phyloP scores from a whole-genome alignment of 306 rosid species.

The Elaeagnus macrophylla region DNA sequence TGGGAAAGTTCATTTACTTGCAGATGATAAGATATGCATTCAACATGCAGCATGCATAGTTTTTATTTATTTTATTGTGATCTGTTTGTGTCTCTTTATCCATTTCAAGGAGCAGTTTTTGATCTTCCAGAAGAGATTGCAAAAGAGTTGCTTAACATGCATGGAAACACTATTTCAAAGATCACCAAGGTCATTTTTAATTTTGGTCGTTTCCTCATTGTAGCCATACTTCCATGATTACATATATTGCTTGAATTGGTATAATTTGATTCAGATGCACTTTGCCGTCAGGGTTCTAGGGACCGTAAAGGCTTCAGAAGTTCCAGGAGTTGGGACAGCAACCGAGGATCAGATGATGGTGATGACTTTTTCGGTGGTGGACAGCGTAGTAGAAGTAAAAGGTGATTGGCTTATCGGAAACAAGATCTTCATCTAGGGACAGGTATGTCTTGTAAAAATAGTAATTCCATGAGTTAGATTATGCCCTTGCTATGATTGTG shows the following conservation, averaged over 20 bases:
- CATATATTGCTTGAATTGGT: neutral
- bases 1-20: slow-evolving; percentile 84
- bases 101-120: slow-evolving; percentile 93
- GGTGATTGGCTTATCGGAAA: slow-evolving; percentile 82
- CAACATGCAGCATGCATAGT: slow-evolving; percentile 9
- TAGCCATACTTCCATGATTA: neutral
- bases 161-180: slow-evolving; percentile 70
- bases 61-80: neutral
- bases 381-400: slow-evolving; percentile 26
- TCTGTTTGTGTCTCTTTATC: slow-evolving; percentile 4
- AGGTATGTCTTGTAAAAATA: slow-evolving; percentile 31
- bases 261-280: neutral
- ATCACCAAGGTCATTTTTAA: slow-evolving; percentile 57
- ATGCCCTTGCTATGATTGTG: no score
- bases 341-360: slow-evolving; percentile 10
- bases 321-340: slow-evolving; percentile 44
- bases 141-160: slow-evolving; percentile 64
- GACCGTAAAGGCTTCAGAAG: slow-evolving; percentile 52
- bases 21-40: slow-evolving; percentile 74
- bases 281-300: slow-evolving; percentile 11
- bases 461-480: no score
- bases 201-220: slow-evolving; percentile 5
- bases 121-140: slow-evolving; percentile 96
- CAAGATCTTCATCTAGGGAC: slow-evolving; percentile 65
- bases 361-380: slow-evolving; percentile 21